Base-by-base conservation (phyloP, 106 monocot species). In the Vanilla planifolia region DNA sequence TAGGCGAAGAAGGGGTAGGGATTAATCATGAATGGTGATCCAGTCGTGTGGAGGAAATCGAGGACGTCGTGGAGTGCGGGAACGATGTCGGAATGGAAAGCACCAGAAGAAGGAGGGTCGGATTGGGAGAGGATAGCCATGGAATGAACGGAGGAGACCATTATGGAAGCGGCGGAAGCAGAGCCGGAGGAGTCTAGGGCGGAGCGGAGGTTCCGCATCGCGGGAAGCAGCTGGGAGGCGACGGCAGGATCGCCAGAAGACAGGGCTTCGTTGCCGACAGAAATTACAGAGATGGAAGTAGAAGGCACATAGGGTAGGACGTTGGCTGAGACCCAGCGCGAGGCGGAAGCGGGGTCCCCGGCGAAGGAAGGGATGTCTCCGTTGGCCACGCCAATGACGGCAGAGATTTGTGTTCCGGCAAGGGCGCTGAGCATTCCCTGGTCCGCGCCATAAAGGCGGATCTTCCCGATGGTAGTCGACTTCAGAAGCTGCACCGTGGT, bases 1-100 rank as follows among this genome's bases (percentile, higher is more conserved):
- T 84, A 84, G 16, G 89, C 89, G 72, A 89, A 89, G 66, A 61
- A 89, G 1, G 89, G 89, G 74, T 84, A 89, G 11, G 89, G 89
- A 30, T 89, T 89, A 64, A 89, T 78, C 84, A 84, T 84, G 77
- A 89, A 89, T 4, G 83, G 84, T 1, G 80, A 67, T 2, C 72
- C 72, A 2, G 83, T 84, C 36, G 63, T 44, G 15, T 75, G 11
- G 19, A 89, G 62, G 59, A 89, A 89, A 1, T 20, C 65, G 13
- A 84, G 65, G 25, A 84, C 29, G 5, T 44, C 68, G 7, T 59
- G 40, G 15, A 89, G 45, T 0, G 57, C 16, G 14, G 76, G 67
- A 9, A 45, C 6, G 40, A 83, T 55, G 3, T 77, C 62, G 24
- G 74, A 45, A 44, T 55, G 65, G 71, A 89, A 89, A 1, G 77